phyloP scores from a whole-genome alignment of 305 asterid species.

The Caryopteris hybrid region DNA sequence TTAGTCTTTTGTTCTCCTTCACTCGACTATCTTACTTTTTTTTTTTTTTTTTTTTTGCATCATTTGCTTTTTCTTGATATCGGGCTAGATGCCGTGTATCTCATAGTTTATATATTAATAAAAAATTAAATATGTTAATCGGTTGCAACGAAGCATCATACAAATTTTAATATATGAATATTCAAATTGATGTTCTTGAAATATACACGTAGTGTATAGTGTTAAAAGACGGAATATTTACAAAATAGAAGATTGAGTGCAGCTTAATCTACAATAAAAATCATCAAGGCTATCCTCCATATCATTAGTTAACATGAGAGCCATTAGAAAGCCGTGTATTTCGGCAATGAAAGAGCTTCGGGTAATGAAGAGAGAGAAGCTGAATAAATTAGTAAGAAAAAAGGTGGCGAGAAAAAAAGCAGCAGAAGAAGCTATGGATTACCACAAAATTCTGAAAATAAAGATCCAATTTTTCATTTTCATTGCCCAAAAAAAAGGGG shows the following conservation, averaged over 20 bases:
- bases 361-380: constrained; percentile 4
- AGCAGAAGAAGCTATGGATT: constrained; percentile 22
- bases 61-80: no score
- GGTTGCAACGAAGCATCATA: no score
- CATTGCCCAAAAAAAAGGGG: background rate
- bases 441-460: constrained; percentile 17
- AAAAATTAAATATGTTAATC: no score
- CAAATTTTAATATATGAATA: no score
- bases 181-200: no score
- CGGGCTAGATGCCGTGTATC: no score
- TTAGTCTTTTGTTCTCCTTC: background rate
- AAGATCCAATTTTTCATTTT: constrained; percentile 8
- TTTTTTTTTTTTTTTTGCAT: background rate
- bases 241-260: background rate
- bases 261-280: background rate
- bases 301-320: constrained; percentile 6
- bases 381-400: constrained; percentile 7
- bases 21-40: background rate
- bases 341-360: constrained; percentile 40
- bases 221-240: no score
- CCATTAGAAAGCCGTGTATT: constrained; percentile 39
- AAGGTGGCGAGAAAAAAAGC: background rate
- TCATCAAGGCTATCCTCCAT: background rate
- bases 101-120: no score
- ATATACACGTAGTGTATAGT: no score